Evolutionary conservation across 257 asterid species (phyloP).

Genomic region (Dorcoceras hygrometricum): DNA sequence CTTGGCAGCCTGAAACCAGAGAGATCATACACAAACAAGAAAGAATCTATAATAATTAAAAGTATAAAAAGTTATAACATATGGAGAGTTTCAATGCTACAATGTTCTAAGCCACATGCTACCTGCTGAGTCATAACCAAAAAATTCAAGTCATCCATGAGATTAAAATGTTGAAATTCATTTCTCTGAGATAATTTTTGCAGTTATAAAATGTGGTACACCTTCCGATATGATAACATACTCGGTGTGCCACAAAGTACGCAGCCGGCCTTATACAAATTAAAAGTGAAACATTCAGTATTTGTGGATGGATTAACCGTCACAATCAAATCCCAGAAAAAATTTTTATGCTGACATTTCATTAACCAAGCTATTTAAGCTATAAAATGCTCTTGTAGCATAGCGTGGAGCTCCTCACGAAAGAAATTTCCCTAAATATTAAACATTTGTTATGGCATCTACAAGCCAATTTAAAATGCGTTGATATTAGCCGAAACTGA

Average conservation of each 20-base stretch:
- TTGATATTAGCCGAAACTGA: neutral
- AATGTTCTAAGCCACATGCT: neutral
- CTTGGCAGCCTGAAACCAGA: slow-evolving; percentile 67
- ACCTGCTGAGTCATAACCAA: neutral
- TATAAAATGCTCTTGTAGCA: neutral
- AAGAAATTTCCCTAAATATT: neutral
- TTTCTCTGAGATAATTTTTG: slow-evolving; percentile 5
- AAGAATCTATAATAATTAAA: neutral
- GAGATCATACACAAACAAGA: slow-evolving; percentile 14
- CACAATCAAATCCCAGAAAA: neutral
- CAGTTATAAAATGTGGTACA: too few species aligned
- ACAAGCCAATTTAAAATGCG: neutral
- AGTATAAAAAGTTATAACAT: neutral
- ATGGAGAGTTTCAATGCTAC: neutral
- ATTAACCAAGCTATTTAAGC: slow-evolving; percentile 1
- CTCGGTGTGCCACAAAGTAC: neutral
- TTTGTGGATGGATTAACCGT: too few species aligned
- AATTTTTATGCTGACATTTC: neutral
- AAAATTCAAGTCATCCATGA: neutral
- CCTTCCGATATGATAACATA: neutral
- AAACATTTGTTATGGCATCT: neutral
- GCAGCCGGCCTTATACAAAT: neutral
- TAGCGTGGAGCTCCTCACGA: neutral
- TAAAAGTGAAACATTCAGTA: too few species aligned
- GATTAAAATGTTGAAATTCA: neutral